Conservation (phyloP, 1,284 basidiomycete species). For the Ceratorhiza oryzae-sativae region DNA sequence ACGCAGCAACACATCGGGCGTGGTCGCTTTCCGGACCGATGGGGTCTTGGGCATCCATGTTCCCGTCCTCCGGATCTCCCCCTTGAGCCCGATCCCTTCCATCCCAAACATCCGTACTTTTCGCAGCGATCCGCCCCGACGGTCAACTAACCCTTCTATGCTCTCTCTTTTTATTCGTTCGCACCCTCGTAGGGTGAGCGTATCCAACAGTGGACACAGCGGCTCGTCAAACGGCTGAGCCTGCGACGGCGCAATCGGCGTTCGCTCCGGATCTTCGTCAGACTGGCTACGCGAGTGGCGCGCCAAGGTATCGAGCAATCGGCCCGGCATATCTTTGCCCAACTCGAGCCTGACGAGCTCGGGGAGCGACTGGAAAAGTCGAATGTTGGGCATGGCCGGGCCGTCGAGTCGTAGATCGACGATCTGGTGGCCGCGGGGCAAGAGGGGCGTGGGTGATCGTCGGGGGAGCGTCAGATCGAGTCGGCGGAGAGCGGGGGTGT, state of each 20-base stretch:
- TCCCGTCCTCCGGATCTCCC: constrained; percentile 14
- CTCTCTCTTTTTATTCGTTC: background rate
- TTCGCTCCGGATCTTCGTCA: constrained; percentile 3
- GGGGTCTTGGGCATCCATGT: constrained; percentile 9
- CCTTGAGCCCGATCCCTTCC: constrained; percentile 31
- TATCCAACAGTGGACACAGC: constrained; percentile 22
- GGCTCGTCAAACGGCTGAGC: constrained; percentile 2
- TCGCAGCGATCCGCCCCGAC: constrained; percentile 20
- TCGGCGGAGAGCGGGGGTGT: constrained; percentile 18
- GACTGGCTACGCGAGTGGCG: background rate
- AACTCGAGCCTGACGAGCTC: constrained; percentile 23
- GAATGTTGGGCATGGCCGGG: constrained; percentile 11
- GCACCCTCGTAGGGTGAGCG: constrained; percentile 24
- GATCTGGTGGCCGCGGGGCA: constrained; percentile 25
- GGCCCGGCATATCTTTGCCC: constrained; percentile 18
- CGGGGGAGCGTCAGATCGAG: constrained; percentile 13
- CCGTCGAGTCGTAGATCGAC: constrained; percentile 12
- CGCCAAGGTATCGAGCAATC: constrained; percentile 11
- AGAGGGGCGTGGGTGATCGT: constrained; percentile 1
- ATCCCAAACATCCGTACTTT: constrained; percentile 26
- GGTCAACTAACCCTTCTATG: constrained; percentile 9
- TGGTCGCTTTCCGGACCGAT: background rate
- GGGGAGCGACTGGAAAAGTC: constrained; percentile 22
- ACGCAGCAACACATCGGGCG: background rate
- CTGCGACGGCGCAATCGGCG: background rate